A percentile compares a stretch with the other conserved stretches of the same genome.
Conservation (phyloP, 768 basidiomycete species). For the Hericium alpestre region DNA sequence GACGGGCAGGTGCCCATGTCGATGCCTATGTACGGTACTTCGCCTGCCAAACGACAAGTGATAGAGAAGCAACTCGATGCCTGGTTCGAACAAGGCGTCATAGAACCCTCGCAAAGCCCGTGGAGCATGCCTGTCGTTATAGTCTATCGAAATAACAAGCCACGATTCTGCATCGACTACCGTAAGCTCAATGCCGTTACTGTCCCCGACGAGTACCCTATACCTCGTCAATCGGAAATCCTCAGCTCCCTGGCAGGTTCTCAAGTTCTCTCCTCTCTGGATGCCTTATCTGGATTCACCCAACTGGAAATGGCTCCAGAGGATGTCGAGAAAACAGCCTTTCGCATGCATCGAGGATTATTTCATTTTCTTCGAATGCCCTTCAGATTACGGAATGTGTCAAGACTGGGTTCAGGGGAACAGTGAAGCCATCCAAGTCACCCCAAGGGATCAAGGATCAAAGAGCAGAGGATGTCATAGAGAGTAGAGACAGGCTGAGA, state of each 20-base stretch:
- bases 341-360: constrained; percentile 28
- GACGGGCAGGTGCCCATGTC: neutral
- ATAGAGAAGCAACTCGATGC: constrained; percentile 1
- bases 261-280: constrained; percentile 22
- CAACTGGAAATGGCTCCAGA: constrained; percentile 24
- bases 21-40: constrained; percentile 5
- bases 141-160: constrained; percentile 28
- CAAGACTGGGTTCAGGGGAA: too few species aligned
- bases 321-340: constrained; percentile 26
- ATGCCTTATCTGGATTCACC: constrained; percentile 30
- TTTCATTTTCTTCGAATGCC: constrained; percentile 33
- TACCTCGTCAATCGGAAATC: constrained; percentile 14
- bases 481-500: too few species aligned
- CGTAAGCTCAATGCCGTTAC: constrained; percentile 19
- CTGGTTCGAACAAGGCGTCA: constrained; percentile 28
- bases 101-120: constrained; percentile 30
- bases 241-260: constrained; percentile 17
- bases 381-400: constrained; percentile 21
- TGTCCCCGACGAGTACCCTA: constrained; percentile 15
- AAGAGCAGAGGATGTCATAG: too few species aligned
- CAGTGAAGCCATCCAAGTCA: too few species aligned
- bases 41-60: constrained; percentile 3
- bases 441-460: too few species aligned
- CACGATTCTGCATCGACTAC: constrained; percentile 26
- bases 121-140: constrained; percentile 25